Conservation (phyloP, 1,284 basidiomycete genomes). For the Cutaneotrichosporon cavernicola region DNA sequence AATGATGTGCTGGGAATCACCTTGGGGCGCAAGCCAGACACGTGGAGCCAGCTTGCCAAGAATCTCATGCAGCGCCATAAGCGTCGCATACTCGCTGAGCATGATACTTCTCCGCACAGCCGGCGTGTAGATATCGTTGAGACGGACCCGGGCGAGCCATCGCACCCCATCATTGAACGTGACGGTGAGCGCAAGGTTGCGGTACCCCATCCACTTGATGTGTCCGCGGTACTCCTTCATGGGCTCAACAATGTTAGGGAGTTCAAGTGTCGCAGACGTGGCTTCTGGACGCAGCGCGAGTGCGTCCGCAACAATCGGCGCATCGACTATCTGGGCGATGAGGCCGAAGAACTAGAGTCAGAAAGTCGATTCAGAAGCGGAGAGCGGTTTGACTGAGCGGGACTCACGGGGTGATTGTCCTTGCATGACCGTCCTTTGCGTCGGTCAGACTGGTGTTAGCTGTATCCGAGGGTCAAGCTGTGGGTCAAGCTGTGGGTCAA, state of each 20-base stretch:
- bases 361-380: neutral
- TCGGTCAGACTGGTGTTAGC: neutral
- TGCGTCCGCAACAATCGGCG: neutral
- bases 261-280: neutral
- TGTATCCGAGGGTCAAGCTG: too few species aligned
- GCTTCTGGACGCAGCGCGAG: slow-evolving; percentile 3
- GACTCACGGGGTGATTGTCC: slow-evolving; percentile 7
- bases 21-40: slow-evolving; percentile 7
- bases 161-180: slow-evolving; percentile 10
- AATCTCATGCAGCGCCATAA: neutral
- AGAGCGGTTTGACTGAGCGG: neutral
- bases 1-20: neutral
- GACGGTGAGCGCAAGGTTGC: slow-evolving; percentile 10
- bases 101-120: slow-evolving; percentile 3
- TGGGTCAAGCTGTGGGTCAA: too few species aligned
- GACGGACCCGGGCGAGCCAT: slow-evolving; percentile 12
- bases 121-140: slow-evolving; percentile 4
- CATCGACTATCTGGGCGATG: slow-evolving; percentile 7
- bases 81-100: slow-evolving; percentile 12
- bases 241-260: neutral
- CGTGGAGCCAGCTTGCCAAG: neutral
- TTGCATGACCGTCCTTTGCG: slow-evolving; percentile 4
- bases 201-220: slow-evolving; percentile 15
- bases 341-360: slow-evolving; percentile 8
- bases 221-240: slow-evolving; percentile 12